Percentiles rank a stretch among this genome's conserved stretches.
Conservation (phyloP, 1,284 basidiomycete species). For the Apiotrichum laibachii region DNA sequence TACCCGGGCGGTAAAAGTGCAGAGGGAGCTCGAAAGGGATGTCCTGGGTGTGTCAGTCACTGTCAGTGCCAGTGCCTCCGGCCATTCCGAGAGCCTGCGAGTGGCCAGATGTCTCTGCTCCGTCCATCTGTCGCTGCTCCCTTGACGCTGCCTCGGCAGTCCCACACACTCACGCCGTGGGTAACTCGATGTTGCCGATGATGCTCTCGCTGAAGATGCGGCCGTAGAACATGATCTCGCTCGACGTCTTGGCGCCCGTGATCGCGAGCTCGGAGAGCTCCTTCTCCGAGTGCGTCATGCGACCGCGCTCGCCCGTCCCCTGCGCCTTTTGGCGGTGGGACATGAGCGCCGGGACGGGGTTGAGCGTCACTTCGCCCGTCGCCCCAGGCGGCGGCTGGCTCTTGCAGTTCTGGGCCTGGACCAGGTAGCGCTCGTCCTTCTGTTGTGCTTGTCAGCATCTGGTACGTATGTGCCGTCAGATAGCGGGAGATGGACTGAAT, state of each 20-base stretch:
- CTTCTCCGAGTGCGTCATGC: slow-evolving; percentile 19
- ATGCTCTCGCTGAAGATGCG: slow-evolving; percentile 34
- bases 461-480: too few species aligned
- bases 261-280: slow-evolving; percentile 20
- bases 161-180: slow-evolving; percentile 21
- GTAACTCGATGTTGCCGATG: slow-evolving; percentile 24
- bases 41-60: not conserved
- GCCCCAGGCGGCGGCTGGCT: not conserved
- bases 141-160: too few species aligned
- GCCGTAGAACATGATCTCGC: slow-evolving; percentile 36
- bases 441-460: not conserved
- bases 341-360: slow-evolving; percentile 3
- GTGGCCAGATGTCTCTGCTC: too few species aligned
- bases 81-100: too few species aligned
- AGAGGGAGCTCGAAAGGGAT: slow-evolving; percentile 21
- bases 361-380: slow-evolving; percentile 9
- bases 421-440: not conserved
- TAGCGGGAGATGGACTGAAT: too few species aligned
- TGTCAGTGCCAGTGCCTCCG: not conserved
- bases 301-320: slow-evolving; percentile 7
- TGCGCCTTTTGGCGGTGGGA: not conserved
- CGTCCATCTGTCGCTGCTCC: too few species aligned
- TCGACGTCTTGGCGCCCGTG: slow-evolving; percentile 11
- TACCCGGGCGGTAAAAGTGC: slow-evolving; percentile 4
- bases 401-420: not conserved